These are phyloP conservation scores for Agrostemma githago DNA, from an alignment of 148 eudicot genomes.

Conservation along the genomic window DNA sequence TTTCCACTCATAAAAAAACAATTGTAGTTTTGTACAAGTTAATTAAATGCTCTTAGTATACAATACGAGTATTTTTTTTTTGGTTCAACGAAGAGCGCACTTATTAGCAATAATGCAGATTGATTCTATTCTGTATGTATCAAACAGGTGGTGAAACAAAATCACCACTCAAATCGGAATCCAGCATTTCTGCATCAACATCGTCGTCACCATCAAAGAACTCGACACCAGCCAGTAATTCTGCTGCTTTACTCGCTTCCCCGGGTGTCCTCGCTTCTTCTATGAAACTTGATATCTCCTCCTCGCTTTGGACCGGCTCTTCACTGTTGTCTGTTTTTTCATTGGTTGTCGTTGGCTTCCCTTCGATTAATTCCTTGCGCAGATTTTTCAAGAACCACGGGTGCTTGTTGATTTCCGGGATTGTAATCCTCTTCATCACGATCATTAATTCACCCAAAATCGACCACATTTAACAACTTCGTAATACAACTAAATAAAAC, in stretches of 20 bases:
- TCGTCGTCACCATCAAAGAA: constrained; percentile 39
- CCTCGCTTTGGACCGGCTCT: constrained; percentile 46
- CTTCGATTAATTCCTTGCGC: constrained; percentile 53
- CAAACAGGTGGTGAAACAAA: constrained; percentile 24
- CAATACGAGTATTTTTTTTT: background rate
- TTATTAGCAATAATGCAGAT: background rate
- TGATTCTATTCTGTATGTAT: background rate
- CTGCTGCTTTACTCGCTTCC: constrained; percentile 28
- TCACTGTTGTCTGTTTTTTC: constrained; percentile 16
- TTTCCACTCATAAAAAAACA: background rate
- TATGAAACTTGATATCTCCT: constrained; percentile 57
- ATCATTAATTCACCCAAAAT: background rate
- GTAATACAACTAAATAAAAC: no score
- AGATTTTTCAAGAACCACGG: constrained; percentile 77
- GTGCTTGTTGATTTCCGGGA: constrained; percentile 70
- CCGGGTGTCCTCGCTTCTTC: constrained; percentile 62
- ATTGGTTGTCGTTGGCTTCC: constrained; percentile 40
- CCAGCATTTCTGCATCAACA: constrained; percentile 37
- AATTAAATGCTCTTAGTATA: background rate
- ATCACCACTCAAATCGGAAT: constrained; percentile 50
- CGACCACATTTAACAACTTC: background rate
- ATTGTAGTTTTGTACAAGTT: background rate
- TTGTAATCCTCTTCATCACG: constrained; percentile 66
- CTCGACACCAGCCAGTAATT: constrained; percentile 21
- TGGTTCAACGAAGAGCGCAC: no score